Conservation (phyloP, 176 grass and related monocot genomes). For the Secale cereale region DNA sequence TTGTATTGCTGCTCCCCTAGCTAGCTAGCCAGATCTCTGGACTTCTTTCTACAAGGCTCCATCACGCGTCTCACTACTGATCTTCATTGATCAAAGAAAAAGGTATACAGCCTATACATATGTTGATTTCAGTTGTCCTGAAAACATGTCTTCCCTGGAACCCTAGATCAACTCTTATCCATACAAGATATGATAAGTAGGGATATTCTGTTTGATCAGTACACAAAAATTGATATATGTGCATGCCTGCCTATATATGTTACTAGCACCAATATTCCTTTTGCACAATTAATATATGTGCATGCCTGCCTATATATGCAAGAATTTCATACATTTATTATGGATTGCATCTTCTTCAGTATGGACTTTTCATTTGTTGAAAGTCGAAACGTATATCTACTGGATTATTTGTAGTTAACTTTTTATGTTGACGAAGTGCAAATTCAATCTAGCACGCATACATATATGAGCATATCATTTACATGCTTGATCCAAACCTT, state of each 20-base stretch:
- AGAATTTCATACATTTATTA: not conserved
- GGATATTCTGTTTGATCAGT: not conserved
- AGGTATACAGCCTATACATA: conserved; percentile 25
- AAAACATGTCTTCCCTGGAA: not conserved
- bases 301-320: not conserved
- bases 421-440: not conserved
- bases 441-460: not conserved
- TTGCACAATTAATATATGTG: not conserved
- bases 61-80: conserved; percentile 14
- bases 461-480: not conserved
- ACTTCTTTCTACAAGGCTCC: conserved; percentile 14
- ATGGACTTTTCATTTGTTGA: not conserved
- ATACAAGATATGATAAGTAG: not conserved
- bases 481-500: not conserved
- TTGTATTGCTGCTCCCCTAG: not conserved
- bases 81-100: conserved; percentile 9
- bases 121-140: not conserved
- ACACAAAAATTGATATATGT: not conserved
- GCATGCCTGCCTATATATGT: too few species aligned
- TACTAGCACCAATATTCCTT: too few species aligned
- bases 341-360: not conserved
- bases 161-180: not conserved
- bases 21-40: conserved; percentile 33
- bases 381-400: not conserved
- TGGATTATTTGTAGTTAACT: not conserved